A percentile compares a stretch with the other conserved stretches of the same genome.
These are phyloP conservation scores for Kuraishia borneana DNA, from an alignment of 805 yeast genomes.

Conservation along the genomic window DNA sequence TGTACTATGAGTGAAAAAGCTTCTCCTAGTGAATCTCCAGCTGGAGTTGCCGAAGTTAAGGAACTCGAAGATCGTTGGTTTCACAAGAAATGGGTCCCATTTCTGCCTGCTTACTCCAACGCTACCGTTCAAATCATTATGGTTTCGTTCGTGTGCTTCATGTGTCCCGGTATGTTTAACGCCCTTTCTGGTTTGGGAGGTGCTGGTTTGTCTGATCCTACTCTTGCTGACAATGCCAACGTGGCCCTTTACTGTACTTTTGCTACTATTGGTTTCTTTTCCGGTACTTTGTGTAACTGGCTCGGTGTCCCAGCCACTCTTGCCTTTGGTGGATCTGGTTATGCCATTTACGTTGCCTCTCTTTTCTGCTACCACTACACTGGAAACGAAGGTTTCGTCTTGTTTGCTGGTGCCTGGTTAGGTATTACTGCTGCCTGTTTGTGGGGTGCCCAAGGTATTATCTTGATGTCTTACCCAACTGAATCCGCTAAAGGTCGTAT, in stretches of 20 bases:
- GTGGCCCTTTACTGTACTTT: conserved; percentile 44
- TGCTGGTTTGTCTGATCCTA: conserved; percentile 26
- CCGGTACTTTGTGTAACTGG: conserved; percentile 43
- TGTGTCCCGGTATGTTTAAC: conserved; percentile 39
- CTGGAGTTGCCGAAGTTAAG: too few relatives aligned
- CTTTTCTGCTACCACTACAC: conserved; percentile 33
- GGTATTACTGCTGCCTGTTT: conserved; percentile 41
- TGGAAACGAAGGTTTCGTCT: conserved; percentile 34
- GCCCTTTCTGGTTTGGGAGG: conserved; percentile 41
- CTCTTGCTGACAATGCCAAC: conserved; percentile 33
- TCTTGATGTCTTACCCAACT: conserved; percentile 43
- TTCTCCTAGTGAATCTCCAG: too few relatives aligned
- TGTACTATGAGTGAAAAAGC: too few relatives aligned
- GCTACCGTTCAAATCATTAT: conserved; percentile 22
- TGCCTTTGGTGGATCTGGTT: conserved; percentile 43
- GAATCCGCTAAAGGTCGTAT: conserved; percentile 40
- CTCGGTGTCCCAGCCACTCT: conserved; percentile 34
- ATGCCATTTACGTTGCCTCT: conserved; percentile 38
- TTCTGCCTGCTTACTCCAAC: conserved; percentile 1
- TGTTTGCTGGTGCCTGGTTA: conserved; percentile 42
- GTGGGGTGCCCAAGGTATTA: conserved; percentile 49
- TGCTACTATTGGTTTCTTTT: conserved; percentile 44
- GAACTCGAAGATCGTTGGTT: too few relatives aligned
- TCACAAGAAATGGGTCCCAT: background rate
- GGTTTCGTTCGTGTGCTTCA: conserved; percentile 28